Evolutionary conservation across 306 rosid genomes (phyloP), one percentile per base, ranked within the genome.

Genomic region (Urtica urens): DNA sequence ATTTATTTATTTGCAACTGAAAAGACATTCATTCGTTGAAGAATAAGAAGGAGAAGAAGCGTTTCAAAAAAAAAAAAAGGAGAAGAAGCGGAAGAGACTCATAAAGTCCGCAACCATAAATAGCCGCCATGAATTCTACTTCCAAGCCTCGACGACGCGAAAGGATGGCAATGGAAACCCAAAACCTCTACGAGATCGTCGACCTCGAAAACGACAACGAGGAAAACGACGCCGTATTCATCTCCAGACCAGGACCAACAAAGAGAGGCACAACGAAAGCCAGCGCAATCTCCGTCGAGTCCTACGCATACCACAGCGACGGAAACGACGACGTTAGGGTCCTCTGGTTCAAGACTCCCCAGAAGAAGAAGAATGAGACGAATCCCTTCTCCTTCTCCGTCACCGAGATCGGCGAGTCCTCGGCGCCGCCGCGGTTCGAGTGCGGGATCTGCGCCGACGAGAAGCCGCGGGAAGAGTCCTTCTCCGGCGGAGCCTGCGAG

Each of bases 381-480:
- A 49, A 51, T 31, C 46, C 48, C 29, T 14, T 25, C 0, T 3
- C 8, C 11, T 28, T 39, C 14, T 8, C 7, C 10, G 13, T 8
- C 10, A 31, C 13, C 37, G 37, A 31, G 37, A 31, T 31, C 37
- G 37, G 7, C 10, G 37, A 31, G 13, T 31, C 37, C 37, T 13
- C 37, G 37, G 37, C 7, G 37, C 10, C 1, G 37, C 66, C 63
- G 25, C 0, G 12, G 23, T 68, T 60, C 4, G 19, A 21, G 16
- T 77, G 76, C 38, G 46, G 65, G 54, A 68, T 76, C 19, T 77
- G 79, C 55, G 33, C 18, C 12, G 71, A 72, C 29, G 14, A 52
- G 15, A 72, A 52, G 69, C 23, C 54, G 19, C 42, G 39, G 17
- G 27, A 8, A 3, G 61, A 69, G 40, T 55, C 37, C 11, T 69